Conservation (phyloP, 495 filamentous ascomycete genomes). For the Cenococcum geophilum region DNA sequence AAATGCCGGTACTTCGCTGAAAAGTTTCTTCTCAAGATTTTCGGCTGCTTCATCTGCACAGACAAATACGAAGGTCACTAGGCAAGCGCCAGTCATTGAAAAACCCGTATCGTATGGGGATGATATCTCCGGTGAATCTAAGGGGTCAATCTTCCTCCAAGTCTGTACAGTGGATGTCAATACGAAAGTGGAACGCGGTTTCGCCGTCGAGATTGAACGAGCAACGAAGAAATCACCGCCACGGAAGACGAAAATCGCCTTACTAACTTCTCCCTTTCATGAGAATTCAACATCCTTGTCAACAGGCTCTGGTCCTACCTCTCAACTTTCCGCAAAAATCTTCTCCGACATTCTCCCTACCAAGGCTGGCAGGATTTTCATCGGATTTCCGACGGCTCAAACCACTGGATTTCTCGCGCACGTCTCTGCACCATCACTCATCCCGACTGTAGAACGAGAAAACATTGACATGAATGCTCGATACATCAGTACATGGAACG, state of each 20-base stretch:
- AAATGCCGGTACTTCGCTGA: conserved; percentile 52
- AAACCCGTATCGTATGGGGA: conserved; percentile 47
- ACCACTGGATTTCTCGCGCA: conserved; percentile 92
- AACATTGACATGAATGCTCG: conserved; percentile 94
- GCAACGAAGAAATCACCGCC: conserved; percentile 97
- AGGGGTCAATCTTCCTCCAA: conserved; percentile 76
- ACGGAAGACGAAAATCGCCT: conserved; percentile 71
- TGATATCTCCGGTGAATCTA: conserved; percentile 60
- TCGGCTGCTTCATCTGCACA: conserved; percentile 30
- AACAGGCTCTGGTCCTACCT: conserved; percentile 46
- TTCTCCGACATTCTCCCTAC: conserved; percentile 86
- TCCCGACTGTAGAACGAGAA: conserved; percentile 97
- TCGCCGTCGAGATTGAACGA: conserved; percentile 83
- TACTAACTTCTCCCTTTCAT: conserved; percentile 86
- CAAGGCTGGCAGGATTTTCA: conserved; percentile 85
- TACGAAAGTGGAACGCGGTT: conserved; percentile 57
- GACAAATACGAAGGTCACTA: conserved; percentile 41
- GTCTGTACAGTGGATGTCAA: conserved; percentile 77
- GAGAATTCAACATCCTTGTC: conserved; percentile 54
- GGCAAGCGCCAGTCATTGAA: conserved; percentile 48
- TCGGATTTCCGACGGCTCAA: conserved; percentile 95
- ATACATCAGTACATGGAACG: conserved; percentile 89
- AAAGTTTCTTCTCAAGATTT: conserved; percentile 65
- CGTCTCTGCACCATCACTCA: conserved; percentile 96
- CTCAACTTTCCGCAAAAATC: conserved; percentile 60